phyloP scores from a whole-genome alignment of 495 filamentous ascomycete species.

The Podospora comata region DNA sequence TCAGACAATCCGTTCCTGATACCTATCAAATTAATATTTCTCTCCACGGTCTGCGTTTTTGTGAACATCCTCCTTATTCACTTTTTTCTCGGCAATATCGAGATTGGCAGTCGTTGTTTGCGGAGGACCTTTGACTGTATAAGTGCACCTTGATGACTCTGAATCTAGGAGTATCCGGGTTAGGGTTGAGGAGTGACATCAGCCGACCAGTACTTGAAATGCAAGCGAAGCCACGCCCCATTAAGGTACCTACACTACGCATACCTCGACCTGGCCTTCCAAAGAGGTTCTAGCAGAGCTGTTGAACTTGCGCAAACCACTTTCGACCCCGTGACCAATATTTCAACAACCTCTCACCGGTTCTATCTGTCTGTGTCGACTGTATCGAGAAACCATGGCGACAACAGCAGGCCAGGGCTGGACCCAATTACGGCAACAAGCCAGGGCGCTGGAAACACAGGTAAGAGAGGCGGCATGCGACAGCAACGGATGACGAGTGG shows the following conservation, averaged over 20 bases:
- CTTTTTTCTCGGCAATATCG: background rate
- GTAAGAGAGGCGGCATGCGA: conserved; percentile 45
- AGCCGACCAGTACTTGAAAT: background rate
- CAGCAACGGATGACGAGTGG: background rate
- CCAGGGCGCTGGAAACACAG: conserved; percentile 85
- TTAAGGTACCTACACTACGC: background rate
- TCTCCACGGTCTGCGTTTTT: background rate
- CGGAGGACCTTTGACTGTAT: background rate
- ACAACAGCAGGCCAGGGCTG: conserved; percentile 75
- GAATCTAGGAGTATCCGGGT: background rate
- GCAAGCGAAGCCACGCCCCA: background rate
- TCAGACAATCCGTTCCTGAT: background rate
- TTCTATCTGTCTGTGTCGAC: background rate
- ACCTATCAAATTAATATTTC: background rate
- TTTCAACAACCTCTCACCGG: background rate
- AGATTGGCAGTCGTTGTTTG: background rate
- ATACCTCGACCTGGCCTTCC: conserved; percentile 2
- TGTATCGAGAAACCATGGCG: conserved; percentile 46
- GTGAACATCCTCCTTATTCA: background rate
- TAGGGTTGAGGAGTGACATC: conserved; percentile 3
- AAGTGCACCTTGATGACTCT: background rate
- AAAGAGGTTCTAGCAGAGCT: background rate
- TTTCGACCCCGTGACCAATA: background rate
- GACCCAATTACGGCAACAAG: conserved; percentile 94
- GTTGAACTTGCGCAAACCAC: background rate